A percentile compares a stretch with the other conserved stretches of the same genome.
Conservation (phyloP, 495 filamentous ascomycete species). For the Letharia lupina region DNA sequence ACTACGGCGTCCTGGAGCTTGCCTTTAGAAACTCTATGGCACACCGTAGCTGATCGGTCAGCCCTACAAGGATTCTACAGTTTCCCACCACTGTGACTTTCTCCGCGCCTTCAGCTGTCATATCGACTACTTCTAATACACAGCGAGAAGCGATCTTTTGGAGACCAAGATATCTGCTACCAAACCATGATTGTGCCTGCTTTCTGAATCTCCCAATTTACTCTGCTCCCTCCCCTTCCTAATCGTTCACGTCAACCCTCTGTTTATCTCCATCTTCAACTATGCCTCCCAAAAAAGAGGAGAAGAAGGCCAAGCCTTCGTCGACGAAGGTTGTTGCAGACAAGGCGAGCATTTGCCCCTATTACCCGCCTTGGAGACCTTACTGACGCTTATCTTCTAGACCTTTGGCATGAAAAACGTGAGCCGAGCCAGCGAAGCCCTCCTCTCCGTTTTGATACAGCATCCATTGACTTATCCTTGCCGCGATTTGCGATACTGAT, state of each 20-base stretch:
- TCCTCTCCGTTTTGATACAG: slow-evolving; percentile 14
- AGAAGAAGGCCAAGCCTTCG: slow-evolving; percentile 65
- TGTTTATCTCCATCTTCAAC: slow-evolving; percentile 23
- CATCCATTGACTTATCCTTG: background rate
- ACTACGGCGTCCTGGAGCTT: background rate
- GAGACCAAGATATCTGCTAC: background rate
- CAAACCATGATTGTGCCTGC: background rate
- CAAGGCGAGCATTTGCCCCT: slow-evolving; percentile 47
- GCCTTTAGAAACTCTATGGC: background rate
- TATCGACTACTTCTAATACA: background rate
- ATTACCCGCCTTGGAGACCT: background rate
- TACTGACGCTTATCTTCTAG: slow-evolving; percentile 29
- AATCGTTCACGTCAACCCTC: background rate
- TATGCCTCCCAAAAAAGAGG: slow-evolving; percentile 89
- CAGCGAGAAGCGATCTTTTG: background rate
- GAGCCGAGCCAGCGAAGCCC: slow-evolving; percentile 23
- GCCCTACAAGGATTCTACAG: background rate
- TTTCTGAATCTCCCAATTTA: too few relatives aligned
- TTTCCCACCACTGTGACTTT: background rate
- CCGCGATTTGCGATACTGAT: background rate
- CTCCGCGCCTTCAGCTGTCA: background rate
- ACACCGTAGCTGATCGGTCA: background rate
- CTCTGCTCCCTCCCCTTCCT: background rate
- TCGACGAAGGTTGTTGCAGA: slow-evolving; percentile 68
- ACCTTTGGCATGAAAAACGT: slow-evolving; percentile 99